A percentile compares a stretch with the other conserved stretches of the same genome.
These are phyloP conservation scores for Quercus aquifolioides DNA, from an alignment of 306 rosid species.

Conservation along the genomic window DNA sequence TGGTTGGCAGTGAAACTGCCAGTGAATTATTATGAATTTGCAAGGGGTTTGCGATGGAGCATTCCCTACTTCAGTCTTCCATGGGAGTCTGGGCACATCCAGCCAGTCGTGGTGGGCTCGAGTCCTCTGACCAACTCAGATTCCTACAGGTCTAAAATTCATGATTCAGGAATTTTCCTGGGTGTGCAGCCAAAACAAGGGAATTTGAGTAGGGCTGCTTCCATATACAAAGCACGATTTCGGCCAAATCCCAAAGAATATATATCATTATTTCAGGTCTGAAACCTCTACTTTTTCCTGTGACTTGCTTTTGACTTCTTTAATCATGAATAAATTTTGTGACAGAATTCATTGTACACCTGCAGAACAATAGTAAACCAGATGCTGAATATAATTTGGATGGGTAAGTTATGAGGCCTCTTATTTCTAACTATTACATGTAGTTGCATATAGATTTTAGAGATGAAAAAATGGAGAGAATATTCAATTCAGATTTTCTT, in stretches of 20 bases:
- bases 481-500: neutral
- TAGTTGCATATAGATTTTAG: constrained; percentile 2
- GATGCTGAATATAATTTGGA: constrained; percentile 66
- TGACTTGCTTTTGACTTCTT: neutral
- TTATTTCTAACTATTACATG: neutral
- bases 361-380: constrained; percentile 65
- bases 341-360: constrained; percentile 1
- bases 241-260: constrained; percentile 83
- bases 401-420: constrained; percentile 46
- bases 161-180: constrained; percentile 28
- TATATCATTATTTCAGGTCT: constrained; percentile 70
- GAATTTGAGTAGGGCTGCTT: constrained; percentile 36
- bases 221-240: constrained; percentile 44
- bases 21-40: constrained; percentile 68
- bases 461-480: neutral
- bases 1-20: constrained; percentile 78
- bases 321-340: neutral
- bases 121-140: constrained; percentile 45
- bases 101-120: constrained; percentile 35
- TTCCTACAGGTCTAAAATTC: constrained; percentile 30
- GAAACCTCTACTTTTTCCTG: constrained; percentile 1
- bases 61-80: constrained; percentile 72
- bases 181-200: constrained; percentile 23
- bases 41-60: constrained; percentile 72
- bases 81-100: constrained; percentile 56